A percentile compares a stretch with the other conserved stretches of the same genome.
These are phyloP conservation scores for Coccomyxa sp. DNA, from an alignment of 139 green algal species.

Conservation along the genomic window DNA sequence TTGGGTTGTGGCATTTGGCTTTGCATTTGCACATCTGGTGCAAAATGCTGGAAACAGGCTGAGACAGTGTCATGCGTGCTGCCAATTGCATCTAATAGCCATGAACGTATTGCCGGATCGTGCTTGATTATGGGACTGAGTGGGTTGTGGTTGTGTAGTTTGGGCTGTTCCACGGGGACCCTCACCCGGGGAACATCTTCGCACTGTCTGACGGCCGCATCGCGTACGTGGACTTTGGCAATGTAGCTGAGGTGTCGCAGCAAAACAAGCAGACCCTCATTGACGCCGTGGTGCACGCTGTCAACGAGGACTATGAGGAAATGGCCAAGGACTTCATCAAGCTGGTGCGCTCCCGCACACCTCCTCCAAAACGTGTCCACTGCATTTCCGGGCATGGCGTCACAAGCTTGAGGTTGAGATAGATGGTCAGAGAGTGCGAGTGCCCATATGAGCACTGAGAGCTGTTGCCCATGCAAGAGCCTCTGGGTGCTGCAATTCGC, in stretches of 20 bases:
- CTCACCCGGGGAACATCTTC: conserved; percentile 96
- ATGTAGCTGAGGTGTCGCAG: conserved; percentile 92
- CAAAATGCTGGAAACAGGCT: neutral
- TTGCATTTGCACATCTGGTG: neutral
- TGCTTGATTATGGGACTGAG: neutral
- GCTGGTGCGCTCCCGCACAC: conserved; percentile 38
- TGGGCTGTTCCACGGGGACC: conserved; percentile 98
- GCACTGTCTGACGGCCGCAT: conserved; percentile 94
- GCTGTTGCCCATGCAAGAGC: too few relatives aligned
- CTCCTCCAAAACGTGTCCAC: neutral
- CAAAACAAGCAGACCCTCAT: conserved; percentile 84
- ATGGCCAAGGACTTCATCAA: conserved; percentile 97
- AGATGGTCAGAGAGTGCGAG: too few relatives aligned
- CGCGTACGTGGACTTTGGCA: conserved; percentile 99
- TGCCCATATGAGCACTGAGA: too few relatives aligned
- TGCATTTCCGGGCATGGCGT: neutral
- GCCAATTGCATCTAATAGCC: too few relatives aligned
- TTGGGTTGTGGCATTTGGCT: neutral
- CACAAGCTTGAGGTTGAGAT: neutral
- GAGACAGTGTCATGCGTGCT: neutral
- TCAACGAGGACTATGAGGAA: conserved; percentile 96
- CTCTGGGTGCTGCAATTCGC: too few relatives aligned
- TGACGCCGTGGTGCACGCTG: conserved; percentile 96
- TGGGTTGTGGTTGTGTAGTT: conserved; percentile 47
- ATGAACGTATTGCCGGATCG: neutral